These are phyloP conservation scores for Avena sativa DNA, from an alignment of 176 grass and related monocot genomes.

Conservation along the genomic window DNA sequence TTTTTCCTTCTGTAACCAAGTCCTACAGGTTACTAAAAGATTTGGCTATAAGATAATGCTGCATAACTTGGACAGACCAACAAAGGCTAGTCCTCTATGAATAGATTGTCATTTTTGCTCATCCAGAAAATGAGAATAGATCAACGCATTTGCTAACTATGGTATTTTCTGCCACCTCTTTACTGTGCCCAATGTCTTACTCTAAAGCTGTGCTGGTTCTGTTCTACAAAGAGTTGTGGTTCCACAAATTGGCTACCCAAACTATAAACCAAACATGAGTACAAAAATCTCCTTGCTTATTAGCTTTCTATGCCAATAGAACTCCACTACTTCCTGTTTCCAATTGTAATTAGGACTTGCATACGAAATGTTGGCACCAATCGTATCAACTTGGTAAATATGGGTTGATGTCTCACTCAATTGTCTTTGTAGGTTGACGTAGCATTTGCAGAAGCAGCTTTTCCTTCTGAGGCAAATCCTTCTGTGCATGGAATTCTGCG, in stretches of 20 bases:
- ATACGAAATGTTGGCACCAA: background rate
- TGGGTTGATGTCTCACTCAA: conserved; percentile 66
- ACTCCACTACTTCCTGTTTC: conserved; percentile 14
- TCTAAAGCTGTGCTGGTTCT: conserved; percentile 2
- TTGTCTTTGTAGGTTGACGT: conserved; percentile 68
- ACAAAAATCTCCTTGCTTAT: background rate
- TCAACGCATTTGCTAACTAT: conserved; percentile 11
- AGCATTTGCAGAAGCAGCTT: conserved; percentile 83
- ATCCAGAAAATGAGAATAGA: conserved; percentile 10
- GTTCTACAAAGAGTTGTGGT: conserved; percentile 13
- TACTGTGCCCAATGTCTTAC: conserved; percentile 12
- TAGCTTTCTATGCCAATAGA: conserved; percentile 30
- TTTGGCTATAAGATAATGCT: conserved; percentile 1
- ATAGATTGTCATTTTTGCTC: background rate
- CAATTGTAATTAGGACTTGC: conserved; percentile 35
- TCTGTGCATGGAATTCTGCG: conserved; percentile 93
- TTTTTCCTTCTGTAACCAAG: background rate
- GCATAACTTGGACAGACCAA: background rate
- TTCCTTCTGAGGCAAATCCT: conserved; percentile 97
- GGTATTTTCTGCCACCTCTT: conserved; percentile 22
- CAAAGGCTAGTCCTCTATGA: conserved; percentile 1
- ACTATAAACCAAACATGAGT: conserved; percentile 30
- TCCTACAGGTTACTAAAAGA: background rate
- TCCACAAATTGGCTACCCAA: conserved; percentile 36
- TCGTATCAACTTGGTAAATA: conserved; percentile 26